Conservation (phyloP, 2,329 filamentous ascomycete genomes). For the Xylariaceae sp. region DNA sequence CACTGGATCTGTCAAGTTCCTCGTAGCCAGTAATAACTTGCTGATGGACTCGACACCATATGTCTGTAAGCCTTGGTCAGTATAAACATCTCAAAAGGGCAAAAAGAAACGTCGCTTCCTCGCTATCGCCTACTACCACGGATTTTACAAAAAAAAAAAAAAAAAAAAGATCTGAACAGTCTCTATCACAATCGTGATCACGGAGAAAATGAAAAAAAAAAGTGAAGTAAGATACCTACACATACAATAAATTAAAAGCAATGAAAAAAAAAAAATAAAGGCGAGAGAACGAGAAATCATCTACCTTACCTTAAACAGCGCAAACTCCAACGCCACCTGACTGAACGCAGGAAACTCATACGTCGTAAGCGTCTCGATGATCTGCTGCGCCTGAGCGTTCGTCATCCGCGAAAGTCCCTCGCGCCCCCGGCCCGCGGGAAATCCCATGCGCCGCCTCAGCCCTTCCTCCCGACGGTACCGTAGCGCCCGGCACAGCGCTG, state of each 20-base stretch:
- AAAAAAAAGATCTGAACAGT: no score
- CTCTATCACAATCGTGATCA: not conserved
- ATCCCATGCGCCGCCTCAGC: slow-evolving; percentile 24
- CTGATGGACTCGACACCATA: slow-evolving; percentile 32
- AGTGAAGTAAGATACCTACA: not conserved
- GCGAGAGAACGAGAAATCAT: not conserved
- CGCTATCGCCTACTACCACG: not conserved
- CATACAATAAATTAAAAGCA: not conserved
- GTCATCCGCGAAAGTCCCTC: slow-evolving; percentile 30
- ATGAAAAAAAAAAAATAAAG: not conserved
- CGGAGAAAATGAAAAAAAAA: not conserved
- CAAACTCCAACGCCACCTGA: slow-evolving; percentile 28
- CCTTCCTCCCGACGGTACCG: slow-evolving; percentile 27
- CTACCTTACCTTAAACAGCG: slow-evolving; percentile 29
- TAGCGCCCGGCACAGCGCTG: slow-evolving; percentile 25
- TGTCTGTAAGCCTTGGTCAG: slow-evolving; percentile 21
- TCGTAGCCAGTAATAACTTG: slow-evolving; percentile 27
- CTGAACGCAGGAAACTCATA: slow-evolving; percentile 29
- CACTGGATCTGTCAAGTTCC: slow-evolving; percentile 30
- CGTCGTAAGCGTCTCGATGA: slow-evolving; percentile 23
- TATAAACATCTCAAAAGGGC: not conserved
- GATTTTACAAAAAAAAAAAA: not conserved
- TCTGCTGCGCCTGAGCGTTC: slow-evolving; percentile 28
- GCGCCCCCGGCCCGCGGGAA: slow-evolving; percentile 20
- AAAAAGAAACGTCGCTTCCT: not conserved